Evolutionary conservation across 306 rosid genomes (phyloP).

Genomic region (Carpinus fangiana): DNA sequence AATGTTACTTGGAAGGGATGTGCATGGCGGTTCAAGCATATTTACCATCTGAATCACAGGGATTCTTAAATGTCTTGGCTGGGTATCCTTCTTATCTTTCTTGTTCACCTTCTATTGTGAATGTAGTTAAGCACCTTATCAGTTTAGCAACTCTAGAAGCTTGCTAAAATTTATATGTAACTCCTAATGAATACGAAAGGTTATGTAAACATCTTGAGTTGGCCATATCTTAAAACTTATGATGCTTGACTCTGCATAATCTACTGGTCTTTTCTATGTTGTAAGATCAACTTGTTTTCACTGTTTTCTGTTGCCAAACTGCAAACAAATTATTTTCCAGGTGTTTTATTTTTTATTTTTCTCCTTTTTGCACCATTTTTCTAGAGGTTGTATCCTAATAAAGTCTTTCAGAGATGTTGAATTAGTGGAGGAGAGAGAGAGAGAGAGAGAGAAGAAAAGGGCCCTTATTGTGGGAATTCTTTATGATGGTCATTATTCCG

Average conservation of each 20-base stretch:
- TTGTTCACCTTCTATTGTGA: neutral
- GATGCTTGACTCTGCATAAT: neutral
- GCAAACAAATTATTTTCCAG: neutral
- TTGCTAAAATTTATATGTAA: neutral
- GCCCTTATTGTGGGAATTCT: no score
- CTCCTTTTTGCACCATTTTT: no score
- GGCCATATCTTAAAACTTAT: neutral
- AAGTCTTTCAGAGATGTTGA: no score
- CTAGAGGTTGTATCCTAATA: no score
- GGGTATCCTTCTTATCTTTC: conserved; percentile 50
- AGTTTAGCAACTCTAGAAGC: conserved; percentile 3
- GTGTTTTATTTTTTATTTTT: no score
- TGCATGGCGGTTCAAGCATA: conserved; percentile 95
- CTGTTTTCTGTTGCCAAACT: neutral
- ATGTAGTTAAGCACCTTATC: neutral
- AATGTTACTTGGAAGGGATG: conserved; percentile 65
- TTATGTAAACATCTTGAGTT: neutral
- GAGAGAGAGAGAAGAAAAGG: no score
- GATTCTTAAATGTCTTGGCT: conserved; percentile 72
- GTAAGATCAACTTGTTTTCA: neutral
- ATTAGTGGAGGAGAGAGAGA: no score
- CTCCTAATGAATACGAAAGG: neutral
- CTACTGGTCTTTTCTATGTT: neutral
- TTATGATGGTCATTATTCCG: no score
- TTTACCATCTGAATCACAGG: conserved; percentile 67